phyloP scores from a whole-genome alignment of 306 rosid genomes.

The Trifolium repens region DNA sequence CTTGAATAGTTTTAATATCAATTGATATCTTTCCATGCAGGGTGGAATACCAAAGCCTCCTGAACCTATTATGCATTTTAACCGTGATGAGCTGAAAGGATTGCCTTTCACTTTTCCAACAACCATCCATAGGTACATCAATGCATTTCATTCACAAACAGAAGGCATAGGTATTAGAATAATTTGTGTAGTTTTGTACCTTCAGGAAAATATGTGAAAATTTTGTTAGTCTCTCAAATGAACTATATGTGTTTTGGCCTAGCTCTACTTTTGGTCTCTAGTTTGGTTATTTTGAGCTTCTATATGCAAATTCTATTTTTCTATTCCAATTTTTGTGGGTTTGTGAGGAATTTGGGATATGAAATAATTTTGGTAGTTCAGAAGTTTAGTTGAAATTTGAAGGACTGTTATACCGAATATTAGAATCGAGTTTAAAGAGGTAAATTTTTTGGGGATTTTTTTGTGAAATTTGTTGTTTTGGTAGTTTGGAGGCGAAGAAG shows the following conservation, averaged over 20 bases:
- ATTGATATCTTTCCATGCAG: slow-evolving; percentile 56
- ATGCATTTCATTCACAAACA: slow-evolving; percentile 34
- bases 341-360: background rate
- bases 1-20: slow-evolving; percentile 34
- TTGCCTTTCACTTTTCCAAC: slow-evolving; percentile 86
- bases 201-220: slow-evolving; percentile 9
- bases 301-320: background rate
- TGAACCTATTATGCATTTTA: slow-evolving; percentile 69
- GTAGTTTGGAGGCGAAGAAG: background rate
- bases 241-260: slow-evolving; percentile 1
- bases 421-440: background rate
- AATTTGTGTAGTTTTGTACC: slow-evolving; percentile 21
- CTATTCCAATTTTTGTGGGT: background rate
- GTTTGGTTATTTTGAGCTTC: slow-evolving; percentile 5
- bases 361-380: background rate
- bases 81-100: slow-evolving; percentile 85
- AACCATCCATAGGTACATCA: slow-evolving; percentile 62
- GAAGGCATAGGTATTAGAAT: slow-evolving; percentile 26
- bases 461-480: background rate
- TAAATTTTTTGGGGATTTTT: background rate
- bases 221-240: slow-evolving; percentile 21
- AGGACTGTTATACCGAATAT: background rate
- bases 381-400: background rate
- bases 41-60: slow-evolving; percentile 93
- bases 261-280: background rate